phyloP scores from a whole-genome alignment of 2,329 filamentous ascomycete species.

The Emmonsiellopsis sp. region DNA sequence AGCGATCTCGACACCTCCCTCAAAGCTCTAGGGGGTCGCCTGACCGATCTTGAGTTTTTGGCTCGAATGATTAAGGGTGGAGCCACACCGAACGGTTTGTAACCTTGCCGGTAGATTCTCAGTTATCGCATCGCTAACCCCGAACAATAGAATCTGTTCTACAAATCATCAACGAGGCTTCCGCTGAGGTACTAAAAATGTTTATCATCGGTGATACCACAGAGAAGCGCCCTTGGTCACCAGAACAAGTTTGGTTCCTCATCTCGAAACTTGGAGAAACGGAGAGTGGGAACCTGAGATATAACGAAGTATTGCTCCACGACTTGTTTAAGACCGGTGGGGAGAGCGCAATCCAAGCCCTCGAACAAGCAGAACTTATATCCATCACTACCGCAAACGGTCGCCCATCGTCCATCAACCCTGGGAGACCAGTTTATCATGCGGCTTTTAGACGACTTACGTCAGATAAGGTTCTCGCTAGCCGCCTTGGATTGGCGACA shows the following conservation, averaged over 20 bases:
- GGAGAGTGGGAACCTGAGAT: constrained; percentile 52
- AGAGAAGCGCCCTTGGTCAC: constrained; percentile 56
- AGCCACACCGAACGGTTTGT: constrained; percentile 58
- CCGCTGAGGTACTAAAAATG: constrained; percentile 86
- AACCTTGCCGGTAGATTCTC: background rate
- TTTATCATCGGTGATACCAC: constrained; percentile 59
- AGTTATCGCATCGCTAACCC: constrained; percentile 13
- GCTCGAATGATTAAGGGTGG: constrained; percentile 82
- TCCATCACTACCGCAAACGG: constrained; percentile 63
- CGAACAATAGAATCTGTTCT: constrained; percentile 54
- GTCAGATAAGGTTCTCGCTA: constrained; percentile 61
- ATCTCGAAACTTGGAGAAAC: constrained; percentile 67
- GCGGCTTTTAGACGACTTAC: constrained; percentile 69
- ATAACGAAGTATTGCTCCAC: constrained; percentile 75
- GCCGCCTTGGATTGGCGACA: constrained; percentile 63
- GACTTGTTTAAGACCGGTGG: constrained; percentile 65
- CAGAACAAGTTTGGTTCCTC: constrained; percentile 82
- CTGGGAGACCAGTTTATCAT: constrained; percentile 77
- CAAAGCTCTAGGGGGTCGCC: constrained; percentile 69
- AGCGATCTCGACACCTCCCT: constrained; percentile 73
- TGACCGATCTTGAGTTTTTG: constrained; percentile 93
- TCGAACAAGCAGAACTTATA: constrained; percentile 81
- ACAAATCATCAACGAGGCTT: constrained; percentile 82
- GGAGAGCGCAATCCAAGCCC: constrained; percentile 65
- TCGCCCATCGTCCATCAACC: constrained; percentile 65